phyloP scores from a whole-genome alignment of 2,329 filamentous ascomycete species.

The Trichophyton equinum region DNA sequence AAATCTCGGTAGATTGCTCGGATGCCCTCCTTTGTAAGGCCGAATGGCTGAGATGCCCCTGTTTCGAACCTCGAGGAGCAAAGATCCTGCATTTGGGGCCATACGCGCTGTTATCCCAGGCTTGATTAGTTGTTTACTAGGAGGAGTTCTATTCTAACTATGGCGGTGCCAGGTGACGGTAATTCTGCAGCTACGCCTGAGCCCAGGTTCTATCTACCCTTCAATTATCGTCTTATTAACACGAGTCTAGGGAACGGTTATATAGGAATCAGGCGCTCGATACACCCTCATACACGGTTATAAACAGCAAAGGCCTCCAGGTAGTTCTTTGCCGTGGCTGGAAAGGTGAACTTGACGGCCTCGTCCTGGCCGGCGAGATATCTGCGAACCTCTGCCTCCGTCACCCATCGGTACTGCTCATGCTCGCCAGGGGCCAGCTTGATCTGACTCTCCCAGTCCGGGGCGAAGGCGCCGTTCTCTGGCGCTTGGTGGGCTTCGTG shows the following conservation, averaged over 20 bases:
- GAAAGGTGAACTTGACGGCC: neutral
- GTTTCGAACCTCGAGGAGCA: no score
- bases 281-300: neutral
- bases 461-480: neutral
- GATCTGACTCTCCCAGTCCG: neutral
- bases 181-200: no score
- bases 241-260: neutral
- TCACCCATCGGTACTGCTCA: slow-evolving; percentile 4
- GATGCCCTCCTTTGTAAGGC: no score
- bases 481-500: neutral
- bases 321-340: neutral
- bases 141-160: no score
- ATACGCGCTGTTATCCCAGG: no score
- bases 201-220: no score
- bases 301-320: neutral
- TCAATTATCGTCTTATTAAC: neutral
- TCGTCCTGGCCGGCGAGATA: neutral
- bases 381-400: neutral
- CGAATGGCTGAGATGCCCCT: no score
- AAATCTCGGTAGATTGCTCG: no score
- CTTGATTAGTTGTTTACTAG: no score
- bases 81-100: no score
- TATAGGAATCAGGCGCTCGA: neutral
- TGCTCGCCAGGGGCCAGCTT: slow-evolving; percentile 1
- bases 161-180: no score